These are phyloP conservation scores for Fonsecaea monophora DNA, from an alignment of 2,329 filamentous ascomycete species.

Conservation along the genomic window DNA sequence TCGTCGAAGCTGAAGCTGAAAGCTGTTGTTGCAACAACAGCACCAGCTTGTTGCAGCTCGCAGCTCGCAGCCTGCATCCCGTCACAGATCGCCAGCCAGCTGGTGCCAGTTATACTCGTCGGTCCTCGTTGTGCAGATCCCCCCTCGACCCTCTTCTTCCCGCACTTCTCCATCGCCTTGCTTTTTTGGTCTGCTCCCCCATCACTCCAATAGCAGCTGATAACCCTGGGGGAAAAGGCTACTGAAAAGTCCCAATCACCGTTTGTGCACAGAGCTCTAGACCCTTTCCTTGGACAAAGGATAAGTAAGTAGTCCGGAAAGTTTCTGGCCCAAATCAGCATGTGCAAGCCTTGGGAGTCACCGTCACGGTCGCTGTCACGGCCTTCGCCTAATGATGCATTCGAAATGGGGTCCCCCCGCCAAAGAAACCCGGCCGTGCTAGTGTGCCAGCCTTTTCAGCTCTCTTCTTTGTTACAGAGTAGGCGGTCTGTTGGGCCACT, in stretches of 20 bases:
- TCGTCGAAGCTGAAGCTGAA: too few relatives aligned
- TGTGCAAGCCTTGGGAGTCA: constrained; percentile 13
- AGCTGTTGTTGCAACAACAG: too few relatives aligned
- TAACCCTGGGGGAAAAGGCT: neutral
- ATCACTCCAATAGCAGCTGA: constrained; percentile 5
- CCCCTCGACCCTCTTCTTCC: too few relatives aligned
- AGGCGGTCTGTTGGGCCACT: too few relatives aligned
- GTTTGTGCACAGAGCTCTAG: neutral
- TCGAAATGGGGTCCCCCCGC: neutral
- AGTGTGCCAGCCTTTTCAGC: constrained; percentile 2
- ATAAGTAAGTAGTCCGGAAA: neutral
- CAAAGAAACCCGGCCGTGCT: neutral
- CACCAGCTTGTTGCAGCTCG: too few relatives aligned
- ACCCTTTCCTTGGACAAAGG: neutral
- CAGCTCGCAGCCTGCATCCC: too few relatives aligned
- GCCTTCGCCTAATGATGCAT: neutral
- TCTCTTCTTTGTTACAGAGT: neutral
- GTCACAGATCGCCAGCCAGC: too few relatives aligned
- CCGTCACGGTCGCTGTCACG: neutral
- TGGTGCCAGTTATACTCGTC: too few relatives aligned
- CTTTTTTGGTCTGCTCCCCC: neutral
- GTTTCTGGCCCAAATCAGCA: constrained; percentile 15
- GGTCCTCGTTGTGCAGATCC: neutral
- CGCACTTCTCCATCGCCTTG: too few relatives aligned
- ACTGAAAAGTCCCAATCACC: neutral